Percentiles rank a stretch among this genome's conserved stretches.
Evolutionary conservation across 305 asterid species (phyloP).

Genomic region (Solanum hybrid): DNA sequence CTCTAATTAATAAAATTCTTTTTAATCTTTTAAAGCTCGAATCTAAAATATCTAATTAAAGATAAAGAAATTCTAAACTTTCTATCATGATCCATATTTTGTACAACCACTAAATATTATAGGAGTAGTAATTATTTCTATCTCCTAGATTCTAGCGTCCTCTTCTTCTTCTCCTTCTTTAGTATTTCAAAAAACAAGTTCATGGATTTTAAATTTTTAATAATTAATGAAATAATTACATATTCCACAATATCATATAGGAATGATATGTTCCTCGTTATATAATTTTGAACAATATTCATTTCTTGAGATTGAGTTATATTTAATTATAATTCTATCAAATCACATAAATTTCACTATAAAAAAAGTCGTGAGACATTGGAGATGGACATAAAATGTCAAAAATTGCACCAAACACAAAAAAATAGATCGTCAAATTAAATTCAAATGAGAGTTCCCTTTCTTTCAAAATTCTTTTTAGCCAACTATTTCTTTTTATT

Average conservation of each 20-base stretch:
- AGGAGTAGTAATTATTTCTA: background rate
- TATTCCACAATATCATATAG: background rate
- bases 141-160: background rate
- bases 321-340: background rate
- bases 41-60: background rate
- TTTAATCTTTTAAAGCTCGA: background rate
- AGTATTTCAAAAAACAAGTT: background rate
- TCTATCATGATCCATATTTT: background rate
- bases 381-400: background rate
- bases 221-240: background rate
- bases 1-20: background rate
- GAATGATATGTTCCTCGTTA: background rate
- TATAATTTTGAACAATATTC: background rate
- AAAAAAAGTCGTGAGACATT: background rate
- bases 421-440: background rate
- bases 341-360: background rate
- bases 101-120: background rate
- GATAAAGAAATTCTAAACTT: accelerated
- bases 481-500: too few relatives aligned
- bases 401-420: background rate
- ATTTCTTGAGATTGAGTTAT: background rate
- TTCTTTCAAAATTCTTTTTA: background rate
- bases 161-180: background rate
- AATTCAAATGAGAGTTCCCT: background rate
- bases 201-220: background rate